Percentiles rank a stretch among this genome's conserved stretches.
Conservation (phyloP, 177 flowering plant species). For the Vitis hybrid region DNA sequence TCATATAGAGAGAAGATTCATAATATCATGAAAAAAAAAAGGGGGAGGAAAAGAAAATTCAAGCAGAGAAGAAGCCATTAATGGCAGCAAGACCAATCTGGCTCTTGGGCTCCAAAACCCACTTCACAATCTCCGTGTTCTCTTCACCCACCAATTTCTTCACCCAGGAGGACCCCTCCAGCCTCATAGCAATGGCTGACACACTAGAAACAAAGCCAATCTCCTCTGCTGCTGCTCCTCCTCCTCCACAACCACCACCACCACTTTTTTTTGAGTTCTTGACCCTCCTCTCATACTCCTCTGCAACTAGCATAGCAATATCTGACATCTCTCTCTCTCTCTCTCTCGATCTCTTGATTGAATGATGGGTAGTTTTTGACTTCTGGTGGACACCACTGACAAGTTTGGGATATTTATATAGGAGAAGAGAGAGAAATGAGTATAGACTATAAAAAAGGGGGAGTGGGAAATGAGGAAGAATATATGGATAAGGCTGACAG, state of each 20-base stretch:
- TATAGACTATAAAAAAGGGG: too few species aligned
- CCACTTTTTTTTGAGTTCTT: constrained; percentile 11
- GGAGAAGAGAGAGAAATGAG: too few species aligned
- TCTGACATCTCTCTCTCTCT: constrained; percentile 56
- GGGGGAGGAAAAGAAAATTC: constrained; percentile 5
- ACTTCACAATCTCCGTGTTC: constrained; percentile 21
- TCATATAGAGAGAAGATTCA: too few species aligned
- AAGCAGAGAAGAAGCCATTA: constrained; percentile 73
- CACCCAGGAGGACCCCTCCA: neutral
- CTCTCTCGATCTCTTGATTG: neutral
- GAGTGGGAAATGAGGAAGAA: too few species aligned
- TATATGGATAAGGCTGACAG: too few species aligned
- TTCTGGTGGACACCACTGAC: neutral
- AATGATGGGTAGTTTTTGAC: neutral
- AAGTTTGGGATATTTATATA: too few species aligned
- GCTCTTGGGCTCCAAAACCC: constrained; percentile 43
- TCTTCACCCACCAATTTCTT: constrained; percentile 12
- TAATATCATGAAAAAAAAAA: too few species aligned
- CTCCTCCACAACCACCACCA: neutral
- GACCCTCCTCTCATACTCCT: constrained; percentile 78
- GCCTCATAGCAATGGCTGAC: constrained; percentile 16
- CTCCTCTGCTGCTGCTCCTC: neutral
- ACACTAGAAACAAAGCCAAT: constrained; percentile 22
- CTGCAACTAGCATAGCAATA: constrained; percentile 77
- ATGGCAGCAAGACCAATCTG: constrained; percentile 50